A percentile compares a stretch with the other conserved stretches of the same genome.
These are phyloP conservation scores for carrot (Daucus carota) DNA, from an alignment of 129 eudicot genomes.

Conservation along the genomic window DH1_v3.0 NC_030381.2:38557001-38557500, in stretches of 20 bases:
- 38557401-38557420: conserved; percentile 1
- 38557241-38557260: conserved; percentile 31
- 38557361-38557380: conserved; percentile 96
- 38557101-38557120: conserved; percentile 34
- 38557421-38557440: not conserved
- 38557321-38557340: conserved; percentile 71
- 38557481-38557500: conserved; percentile 34
- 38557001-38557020: conserved; percentile 22
- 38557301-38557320: conserved; percentile 78
- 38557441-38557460: not conserved
- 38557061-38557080: conserved; percentile 51
- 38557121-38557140: conserved; percentile 28
- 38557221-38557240: conserved; percentile 28
- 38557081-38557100: conserved; percentile 29
- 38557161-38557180: conserved; percentile 34
- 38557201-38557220: conserved; percentile 40
- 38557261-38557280: conserved; percentile 42
- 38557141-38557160: conserved; percentile 32
- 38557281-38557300: conserved; percentile 61
- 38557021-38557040: conserved; percentile 40
- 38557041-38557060: conserved; percentile 63
- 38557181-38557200: conserved; percentile 37
- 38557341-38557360: conserved; percentile 86
- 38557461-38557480: conserved; percentile 2
- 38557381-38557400: conserved; percentile 5